Conservation (phyloP, 2,329 filamentous ascomycete genomes). For the Aspergillus hiratsukae region DNA sequence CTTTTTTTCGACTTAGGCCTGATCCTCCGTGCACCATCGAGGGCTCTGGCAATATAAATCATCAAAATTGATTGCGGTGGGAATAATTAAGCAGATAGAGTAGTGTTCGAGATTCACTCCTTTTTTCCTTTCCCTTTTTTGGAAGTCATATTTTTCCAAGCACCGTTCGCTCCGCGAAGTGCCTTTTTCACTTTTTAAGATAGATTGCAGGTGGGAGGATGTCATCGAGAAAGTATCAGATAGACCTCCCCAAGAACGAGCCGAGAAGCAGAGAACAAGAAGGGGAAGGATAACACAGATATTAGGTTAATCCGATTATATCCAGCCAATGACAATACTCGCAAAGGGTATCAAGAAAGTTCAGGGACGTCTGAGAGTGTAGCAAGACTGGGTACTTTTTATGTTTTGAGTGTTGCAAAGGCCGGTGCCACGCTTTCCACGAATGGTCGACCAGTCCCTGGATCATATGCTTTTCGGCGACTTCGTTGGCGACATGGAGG, state of each 20-base stretch:
- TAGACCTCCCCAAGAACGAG: not conserved
- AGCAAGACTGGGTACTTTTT: slow-evolving; percentile 11
- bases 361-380: slow-evolving; percentile 25
- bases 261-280: not conserved
- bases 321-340: slow-evolving; percentile 33
- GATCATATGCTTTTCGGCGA: slow-evolving; percentile 32
- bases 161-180: not conserved
- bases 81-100: not conserved
- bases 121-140: not conserved
- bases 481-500: slow-evolving; percentile 26
- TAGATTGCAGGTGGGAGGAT: not conserved
- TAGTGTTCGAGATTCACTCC: not conserved
- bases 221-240: not conserved
- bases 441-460: slow-evolving; percentile 6
- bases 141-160: not conserved
- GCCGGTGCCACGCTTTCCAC: slow-evolving; percentile 4
- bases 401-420: not conserved
- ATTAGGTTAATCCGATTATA: slow-evolving; percentile 20
- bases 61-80: not conserved
- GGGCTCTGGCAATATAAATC: not conserved
- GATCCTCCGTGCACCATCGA: not conserved
- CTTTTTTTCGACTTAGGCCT: not conserved
- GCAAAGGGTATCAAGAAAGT: slow-evolving; percentile 39
- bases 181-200: not conserved
- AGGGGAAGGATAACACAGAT: not conserved